Base-by-base conservation (phyloP, 2,329 filamentous ascomycete genomes). In the Aspergillus intermedius region DNA sequence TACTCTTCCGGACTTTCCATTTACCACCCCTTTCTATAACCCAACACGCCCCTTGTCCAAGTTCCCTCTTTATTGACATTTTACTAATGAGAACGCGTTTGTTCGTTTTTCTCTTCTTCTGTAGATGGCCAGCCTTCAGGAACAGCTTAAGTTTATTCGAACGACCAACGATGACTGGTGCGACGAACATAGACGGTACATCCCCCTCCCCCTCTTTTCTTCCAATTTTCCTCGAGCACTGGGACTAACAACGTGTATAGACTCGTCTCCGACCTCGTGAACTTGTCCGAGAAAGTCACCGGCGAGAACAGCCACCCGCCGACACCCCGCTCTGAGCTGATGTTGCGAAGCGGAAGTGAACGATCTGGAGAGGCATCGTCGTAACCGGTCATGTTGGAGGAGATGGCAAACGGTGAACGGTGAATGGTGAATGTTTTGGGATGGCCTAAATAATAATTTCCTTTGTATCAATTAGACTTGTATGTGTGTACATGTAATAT, bases 121-220 rank as follows among this genome's bases (percentile, higher is more conserved):
- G 52, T 62, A 75, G 68, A 70, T 75, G 67, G 73, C 73, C 49
- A 74, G 72, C 63, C 73, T 73, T 53, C 62, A 69, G 67, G 63
- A 74, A 58, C 65, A 74, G 64, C 63, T 74, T 68, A 68, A 70
- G 51, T 66, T 74, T 57, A 67, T 75, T 59, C 63, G 72, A 54
- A 65, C 65, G 41, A 60, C 72, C 42, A 73, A 68, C 55, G 71
- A 73, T 49, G 71, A 70, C 51, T 71, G 71, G 64, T 64, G 71
- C 35, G 68, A 69, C 49, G 71, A 74, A 47, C 66, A 74, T 53
- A 58, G 58, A 51, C 69, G 67, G 71, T 73, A 37, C n/a, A 5
- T 6, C n/a, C 7, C 21, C 13, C 12, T n/a, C n/a, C n/a, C n/a
- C n/a, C n/a, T n/a, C n/a, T 7, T 39, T 32, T 21, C 13, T 44